Evolutionary conservation across 768 basidiomycete species (phyloP), one percentile per base, ranked within the genome.

Genomic region (Phaeolepiota aurea): DNA sequence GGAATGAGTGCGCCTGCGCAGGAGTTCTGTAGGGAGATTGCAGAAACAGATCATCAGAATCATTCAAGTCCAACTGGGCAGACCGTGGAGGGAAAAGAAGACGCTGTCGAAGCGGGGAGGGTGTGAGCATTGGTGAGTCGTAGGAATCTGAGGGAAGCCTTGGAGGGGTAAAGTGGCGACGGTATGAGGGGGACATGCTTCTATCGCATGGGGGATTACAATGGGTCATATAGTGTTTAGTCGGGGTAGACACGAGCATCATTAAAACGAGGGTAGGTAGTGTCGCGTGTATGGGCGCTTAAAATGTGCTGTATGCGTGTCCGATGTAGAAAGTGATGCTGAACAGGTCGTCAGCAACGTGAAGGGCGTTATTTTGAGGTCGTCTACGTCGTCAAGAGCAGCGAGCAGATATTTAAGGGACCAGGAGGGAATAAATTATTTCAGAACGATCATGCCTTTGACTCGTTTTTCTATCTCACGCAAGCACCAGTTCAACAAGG

Each of bases 101-200:
- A 9, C 61, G 62, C 46, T 67, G 66, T 39, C 73, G 65, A 44
- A 77, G 67, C 9, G 79, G 79, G 3, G 82, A 83, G 15, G 82
- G 77, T 1, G 79, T 76, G 36, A 76, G 66, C 73, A 81, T 74
- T 33, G 78, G 73, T 21, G 75, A 71, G 50, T 74, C 72, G 49
- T 65, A 72, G 31, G 68, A 42, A n/a, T 58, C 54, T 32, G 54
- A 54, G 38, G 42, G 41, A 38, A 48, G 57, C 41, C 57, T 56
- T 37, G 65, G 62, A 10, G 62, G 63, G 7, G 64, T 64, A 45
- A 49, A 63, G 41, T 61, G 60, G 7, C 51, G 53, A 32, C 62
- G 62, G 49, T 54, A 63, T 15, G 58, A 61, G 28, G 65, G 62
- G 37, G 64, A 62, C 47, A 59, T 58, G 43, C 54, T 53, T 15